Conservation (phyloP, 192 early-diverging fungal genomes). For the Cladochytrium replicatum region DNA sequence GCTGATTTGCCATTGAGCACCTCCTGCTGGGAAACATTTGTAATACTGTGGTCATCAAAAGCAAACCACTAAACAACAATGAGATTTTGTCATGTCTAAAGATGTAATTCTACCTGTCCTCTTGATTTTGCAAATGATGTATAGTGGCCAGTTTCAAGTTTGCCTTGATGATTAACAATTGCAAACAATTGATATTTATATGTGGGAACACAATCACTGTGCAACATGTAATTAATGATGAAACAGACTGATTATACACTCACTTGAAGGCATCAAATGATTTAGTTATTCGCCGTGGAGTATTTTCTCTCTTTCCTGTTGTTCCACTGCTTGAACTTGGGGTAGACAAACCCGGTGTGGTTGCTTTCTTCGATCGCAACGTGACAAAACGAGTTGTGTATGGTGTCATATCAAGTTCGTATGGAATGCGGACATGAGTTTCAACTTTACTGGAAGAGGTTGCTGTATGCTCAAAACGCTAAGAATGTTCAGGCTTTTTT, state of each 20-base stretch:
- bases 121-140: conserved; percentile 70
- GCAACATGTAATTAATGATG: not conserved
- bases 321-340: conserved; percentile 7
- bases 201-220: conserved; percentile 44
- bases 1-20: conserved; percentile 60
- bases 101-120: conserved; percentile 42
- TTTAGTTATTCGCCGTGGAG: conserved; percentile 5
- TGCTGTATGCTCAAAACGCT: conserved; percentile 75
- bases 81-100: not conserved
- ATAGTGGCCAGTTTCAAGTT: conserved; percentile 93
- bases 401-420: conserved; percentile 81
- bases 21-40: conserved; percentile 54
- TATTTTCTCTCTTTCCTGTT: not conserved
- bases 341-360: not conserved
- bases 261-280: conserved; percentile 15
- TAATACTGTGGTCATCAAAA: conserved; percentile 81
- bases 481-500: conserved; percentile 1
- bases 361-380: conserved; percentile 10
- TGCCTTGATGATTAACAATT: conserved; percentile 84
- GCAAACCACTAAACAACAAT: conserved; percentile 59
- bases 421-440: conserved; percentile 73
- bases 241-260: conserved; percentile 1
- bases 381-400: conserved; percentile 60
- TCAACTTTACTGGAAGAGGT: conserved; percentile 73
- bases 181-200: conserved; percentile 82